Base-by-base conservation (phyloP, 2,329 filamentous ascomycete species). In the Boeremia exigua region DNA sequence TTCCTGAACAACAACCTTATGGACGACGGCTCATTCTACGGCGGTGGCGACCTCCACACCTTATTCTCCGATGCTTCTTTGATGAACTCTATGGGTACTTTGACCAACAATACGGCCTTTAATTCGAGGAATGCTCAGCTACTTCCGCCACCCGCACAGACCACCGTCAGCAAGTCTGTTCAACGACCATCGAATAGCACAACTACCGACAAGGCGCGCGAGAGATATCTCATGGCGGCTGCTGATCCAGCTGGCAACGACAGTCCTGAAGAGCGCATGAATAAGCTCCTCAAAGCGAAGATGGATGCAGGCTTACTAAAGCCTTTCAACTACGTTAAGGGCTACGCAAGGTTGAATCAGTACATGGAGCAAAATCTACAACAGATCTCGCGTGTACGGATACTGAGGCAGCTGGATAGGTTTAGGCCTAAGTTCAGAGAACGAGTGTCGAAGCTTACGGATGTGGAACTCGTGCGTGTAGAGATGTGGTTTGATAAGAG, bases 401-500 rank as follows among this genome's bases (percentile, higher is more conserved):
- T 99, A 59, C 79, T 96, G 39, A 87, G 92, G 57, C 94, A 96
- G 70, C 84, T 99, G 38, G 91, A 96, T 75, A 88, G 91, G 53
- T 99, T 99, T 77, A 84, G 95, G 40, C 95, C 95, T 14, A 96
- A 96, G 71, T 99, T 99, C 71, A 86, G 95, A 59, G 94, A 98
- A 76, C 92, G 96, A 78, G 94, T 96, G 73, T 92, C 98, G 63
- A 88, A 84, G 30, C 81, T 98, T 71, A 97, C 91, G 2, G 95
- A 99, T 76, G 90, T 97, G 74, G 92, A 99, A 76, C 85, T 99
- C 25, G 88, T 98, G 27, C 87, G 93, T 56, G 94, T 98, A 10
- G 95, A 99, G 78, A 97, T 98, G 92, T 98, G 95, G 94, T 98
- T 99, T 71, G 95, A 99, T 76, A 87, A 90, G 69, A 95, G 91